Base-by-base conservation (phyloP, 2,329 filamentous ascomycete species). In the Didymella sp. region DNA sequence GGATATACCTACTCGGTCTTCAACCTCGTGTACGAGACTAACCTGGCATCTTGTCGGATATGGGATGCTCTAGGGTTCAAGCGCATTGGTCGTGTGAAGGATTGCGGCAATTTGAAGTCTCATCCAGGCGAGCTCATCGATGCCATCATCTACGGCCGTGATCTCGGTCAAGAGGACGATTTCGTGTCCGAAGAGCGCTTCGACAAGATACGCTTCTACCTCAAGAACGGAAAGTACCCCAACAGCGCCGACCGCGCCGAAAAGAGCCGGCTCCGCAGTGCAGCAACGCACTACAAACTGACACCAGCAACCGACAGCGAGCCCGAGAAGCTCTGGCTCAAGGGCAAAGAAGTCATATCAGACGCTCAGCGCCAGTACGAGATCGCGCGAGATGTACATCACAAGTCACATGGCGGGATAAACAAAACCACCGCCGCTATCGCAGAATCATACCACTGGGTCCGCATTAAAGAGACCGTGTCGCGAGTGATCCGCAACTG, bases 341-440 rank as follows among this genome's bases (percentile, higher is more conserved):
- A 97, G 78, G 94, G 94, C 73, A 98, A 98, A 78, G 94, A 98
- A 79, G 94, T 99, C 58, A 91, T 99, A 60, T 90, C 91, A 24
- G 93, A 97, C 75, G 91, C 92, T 12, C 87, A 90, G 69, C 86
- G 87, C 63, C 95, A 99, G 80, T 96, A 96, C 75, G 91, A 95
- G 58, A 95, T 98, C 67, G 91, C 93, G 12, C 84, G 90, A 42
- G 82, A 84, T 56, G 84, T 93, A 33, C 95, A 99, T 77, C 82
- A 87, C 50, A 78, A 82, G 55, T 84, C 88, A 38, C 95, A 99
- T 73, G 92, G 90, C 6, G 95, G 95, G 48, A 98, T 98, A 82
- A 99, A 99, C 82, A 97, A 97, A 80, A 98, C 94, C 0, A 98
- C 94, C 1, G 93, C 94, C 19, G 89, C 88, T 19, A 96, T 99